These are phyloP conservation scores for Curvularia lunata DNA, from an alignment of 2,329 filamentous ascomycete species.

Conservation along the genomic window DNA sequence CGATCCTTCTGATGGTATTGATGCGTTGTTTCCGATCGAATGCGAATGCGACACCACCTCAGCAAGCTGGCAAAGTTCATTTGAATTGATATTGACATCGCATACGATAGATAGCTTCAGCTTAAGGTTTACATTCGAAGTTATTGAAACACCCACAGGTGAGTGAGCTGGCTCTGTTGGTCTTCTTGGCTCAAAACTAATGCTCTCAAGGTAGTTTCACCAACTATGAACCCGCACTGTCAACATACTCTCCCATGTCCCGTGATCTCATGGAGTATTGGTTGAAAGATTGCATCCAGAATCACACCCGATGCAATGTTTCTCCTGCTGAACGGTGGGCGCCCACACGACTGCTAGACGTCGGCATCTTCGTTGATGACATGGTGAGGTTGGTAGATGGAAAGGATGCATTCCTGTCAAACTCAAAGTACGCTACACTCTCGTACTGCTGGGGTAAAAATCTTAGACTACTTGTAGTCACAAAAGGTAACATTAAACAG, in stretches of 20 bases:
- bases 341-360: not conserved
- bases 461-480: not conserved
- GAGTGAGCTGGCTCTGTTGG: not conserved
- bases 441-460: constrained; percentile 1
- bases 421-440: not conserved
- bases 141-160: not conserved
- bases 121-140: not conserved
- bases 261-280: not conserved
- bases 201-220: not conserved
- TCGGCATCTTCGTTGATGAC: not conserved
- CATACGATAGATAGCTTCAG: not conserved
- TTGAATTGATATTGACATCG: not conserved
- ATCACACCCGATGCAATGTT: not conserved
- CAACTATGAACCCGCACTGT: not conserved
- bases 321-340: not conserved
- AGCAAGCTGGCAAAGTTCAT: constrained; percentile 2
- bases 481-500: fast-evolving
- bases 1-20: not conserved
- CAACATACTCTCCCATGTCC: constrained; percentile 1
- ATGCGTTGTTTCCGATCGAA: not conserved
- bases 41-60: constrained; percentile 4
- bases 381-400: not conserved
- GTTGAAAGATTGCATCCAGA: not conserved
- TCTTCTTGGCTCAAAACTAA: not conserved
- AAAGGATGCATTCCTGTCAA: not conserved